Evolutionary conservation across 1,284 basidiomycete species (phyloP), one percentile per base, ranked within the genome.

Genomic region (Sporisorium exsertum): DNA sequence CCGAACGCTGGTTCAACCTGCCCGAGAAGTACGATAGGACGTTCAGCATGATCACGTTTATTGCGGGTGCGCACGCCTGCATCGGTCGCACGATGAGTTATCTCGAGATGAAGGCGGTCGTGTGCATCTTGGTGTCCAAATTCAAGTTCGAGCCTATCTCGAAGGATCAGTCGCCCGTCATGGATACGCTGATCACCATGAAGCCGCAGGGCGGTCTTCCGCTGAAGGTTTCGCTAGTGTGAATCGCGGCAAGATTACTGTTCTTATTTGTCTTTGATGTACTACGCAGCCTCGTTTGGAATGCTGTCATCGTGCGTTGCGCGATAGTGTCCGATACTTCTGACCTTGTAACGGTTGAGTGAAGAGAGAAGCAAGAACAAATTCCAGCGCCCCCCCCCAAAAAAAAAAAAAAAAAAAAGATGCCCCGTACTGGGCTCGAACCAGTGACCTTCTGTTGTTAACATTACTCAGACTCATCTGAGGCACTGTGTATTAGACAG

Each of bases 41-140:
- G 5, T 71, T 79, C 40, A 72, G 66, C 18, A 66, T 81, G 62
- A 63, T 80, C 33, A 79, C 78, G 24, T 82, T 82, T 45, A 77
- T 81, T 42, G 72, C 79, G 5, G 80, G 80, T 29, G 67, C 79
- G 5, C 80, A 82, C 52, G 66, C 68, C 35, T 82, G 80, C 59
- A 81, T 81, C 49, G 80, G 79, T 20, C 56, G 72, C 13, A 74
- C 72, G 13, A 82, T 81, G 80, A 74, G 69, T 29, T 73, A 76
- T 35, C 52, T 72, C 33, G 80, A 81, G 69, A 76, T 81, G 65
- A 80, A 80, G 66, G 71, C 72, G 3, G 58, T 74, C 26, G 58
- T 78, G 26, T 78, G 70, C 65, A 62, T 75, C 24, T 46, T 81
- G n/a, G 64, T 81, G 18, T 57, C 70, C 56, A 75, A 79, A 59